Base-by-base conservation (phyloP, 1,284 basidiomycete genomes). In the Leccinum griseonigrum region DNA sequence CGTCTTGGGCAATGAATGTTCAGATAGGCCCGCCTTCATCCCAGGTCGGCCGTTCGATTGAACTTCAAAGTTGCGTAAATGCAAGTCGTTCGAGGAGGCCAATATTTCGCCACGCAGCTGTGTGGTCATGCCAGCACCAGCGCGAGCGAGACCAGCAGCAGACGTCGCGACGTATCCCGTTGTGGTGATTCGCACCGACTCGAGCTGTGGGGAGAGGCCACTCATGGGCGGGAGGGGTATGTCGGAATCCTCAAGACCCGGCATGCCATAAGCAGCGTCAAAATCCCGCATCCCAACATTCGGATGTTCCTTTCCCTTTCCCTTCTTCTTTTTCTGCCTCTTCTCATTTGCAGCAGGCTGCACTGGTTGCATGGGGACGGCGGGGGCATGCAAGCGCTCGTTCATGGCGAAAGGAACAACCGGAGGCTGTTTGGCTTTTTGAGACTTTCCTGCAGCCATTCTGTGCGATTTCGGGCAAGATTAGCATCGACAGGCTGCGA, bases 1-100 rank as follows among this genome's bases (percentile, higher is more conserved):
- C 14, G 58, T 57, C 60, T 61, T 75, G 32, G 65, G 63, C 0
- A 74, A 59, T 1, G 68, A 63, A 32, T 57, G 28, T 7, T 73
- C 68, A 32, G 57, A 46, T 52, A 40, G 66, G 6, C 58, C 54
- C 11, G 55, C 50, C 40, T 56, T 73, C 58, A 68, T 69, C 14
- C 77, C 76, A 56, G 67, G 57, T n/a, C 72, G 76, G 31, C 77
- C 75, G 54, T 75, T 78, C 43, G 75, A 73, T 61, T 67, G 70
- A 26, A 72, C 59, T n/a, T 85, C 83, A 70, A 85, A 81, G 64
- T 80, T 81, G 68, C 79, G 80, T 69, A 81, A 79, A 68, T 84
- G 83, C 59, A 86, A 72, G 63, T 87, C 83, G 66, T 81, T 79
- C 50, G 82, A 83, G 51, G 83, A 83, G 43, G 81, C 79, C 46